Conservation (phyloP, 2,329 filamentous ascomycete species). For the Fusarium denticulatum region DNA sequence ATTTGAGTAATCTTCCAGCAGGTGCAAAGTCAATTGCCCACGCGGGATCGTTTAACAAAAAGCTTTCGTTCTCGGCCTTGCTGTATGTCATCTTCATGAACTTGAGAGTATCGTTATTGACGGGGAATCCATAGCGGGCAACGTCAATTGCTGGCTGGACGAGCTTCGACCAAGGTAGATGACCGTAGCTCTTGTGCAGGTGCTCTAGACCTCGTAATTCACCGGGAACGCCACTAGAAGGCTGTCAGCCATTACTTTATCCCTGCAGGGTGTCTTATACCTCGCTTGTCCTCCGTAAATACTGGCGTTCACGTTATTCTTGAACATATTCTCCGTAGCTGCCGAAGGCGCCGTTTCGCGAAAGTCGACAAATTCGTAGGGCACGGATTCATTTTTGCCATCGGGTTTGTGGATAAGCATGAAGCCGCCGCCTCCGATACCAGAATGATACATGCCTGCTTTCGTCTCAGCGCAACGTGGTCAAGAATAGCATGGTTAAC, state of each 20-base stretch:
- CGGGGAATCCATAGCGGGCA: slow-evolving; percentile 76
- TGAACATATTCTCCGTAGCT: slow-evolving; percentile 83
- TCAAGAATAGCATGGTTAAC: accelerated
- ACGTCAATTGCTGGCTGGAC: slow-evolving; percentile 76
- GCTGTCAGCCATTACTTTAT: accelerated
- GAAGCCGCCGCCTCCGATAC: slow-evolving; percentile 83
- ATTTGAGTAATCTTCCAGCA: slow-evolving; percentile 69
- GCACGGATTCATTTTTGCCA: slow-evolving; percentile 52
- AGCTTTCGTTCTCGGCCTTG: slow-evolving; percentile 57
- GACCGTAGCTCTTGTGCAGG: slow-evolving; percentile 74
- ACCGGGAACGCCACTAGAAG: slow-evolving; percentile 69
- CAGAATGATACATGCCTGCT: slow-evolving; percentile 69
- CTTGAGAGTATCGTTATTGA: slow-evolving; percentile 75
- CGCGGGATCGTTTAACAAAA: slow-evolving; percentile 74
- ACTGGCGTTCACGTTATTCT: slow-evolving; percentile 70
- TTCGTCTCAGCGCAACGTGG: not conserved
- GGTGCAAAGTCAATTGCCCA: slow-evolving; percentile 91
- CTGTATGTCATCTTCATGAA: slow-evolving; percentile 68
- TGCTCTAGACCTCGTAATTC: slow-evolving; percentile 79
- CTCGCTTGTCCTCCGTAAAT: slow-evolving; percentile 76
- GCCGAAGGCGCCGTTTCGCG: slow-evolving; percentile 85
- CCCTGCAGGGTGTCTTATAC: slow-evolving; percentile 55
- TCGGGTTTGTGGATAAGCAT: slow-evolving; percentile 74
- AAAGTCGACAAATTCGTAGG: slow-evolving; percentile 85
- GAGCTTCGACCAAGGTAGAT: slow-evolving; percentile 71